These are phyloP conservation scores for Coelastrella sp. DNA, from an alignment of 139 green algal species.

Conservation along the genomic window DNA sequence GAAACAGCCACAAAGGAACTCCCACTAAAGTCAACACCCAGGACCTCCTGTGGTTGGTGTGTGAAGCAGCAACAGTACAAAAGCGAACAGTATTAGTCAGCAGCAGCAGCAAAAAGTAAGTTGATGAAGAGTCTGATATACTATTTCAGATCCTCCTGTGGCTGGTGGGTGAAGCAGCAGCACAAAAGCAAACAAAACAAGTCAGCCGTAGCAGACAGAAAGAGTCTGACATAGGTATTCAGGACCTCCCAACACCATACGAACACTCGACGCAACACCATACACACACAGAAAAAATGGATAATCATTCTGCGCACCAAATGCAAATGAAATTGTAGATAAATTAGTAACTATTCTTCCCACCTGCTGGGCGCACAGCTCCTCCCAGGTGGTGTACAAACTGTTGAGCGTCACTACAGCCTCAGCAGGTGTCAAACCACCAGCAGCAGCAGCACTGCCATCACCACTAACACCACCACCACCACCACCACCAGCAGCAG, in stretches of 20 bases:
- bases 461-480: not conserved
- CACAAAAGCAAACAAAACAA: no score
- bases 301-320: no score
- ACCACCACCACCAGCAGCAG: not conserved
- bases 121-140: no score
- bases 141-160: no score
- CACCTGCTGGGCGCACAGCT: constrained; percentile 44
- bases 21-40: constrained; percentile 46
- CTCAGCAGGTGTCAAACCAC: constrained; percentile 27
- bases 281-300: no score
- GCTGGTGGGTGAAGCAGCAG: no score
- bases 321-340: no score
- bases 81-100: not conserved
- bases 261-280: no score
- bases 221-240: no score
- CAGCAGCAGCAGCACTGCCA: not conserved
- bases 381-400: constrained; percentile 48
- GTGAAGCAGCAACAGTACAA: not conserved
- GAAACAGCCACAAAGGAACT: constrained; percentile 46
- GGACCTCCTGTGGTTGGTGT: not conserved
- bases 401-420: constrained; percentile 46
- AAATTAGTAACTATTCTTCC: not conserved
- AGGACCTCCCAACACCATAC: no score
- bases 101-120: not conserved
- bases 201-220: no score